Conservation (phyloP, 2,329 filamentous ascomycete genomes). For the Aspergillus carbonarius region DNA sequence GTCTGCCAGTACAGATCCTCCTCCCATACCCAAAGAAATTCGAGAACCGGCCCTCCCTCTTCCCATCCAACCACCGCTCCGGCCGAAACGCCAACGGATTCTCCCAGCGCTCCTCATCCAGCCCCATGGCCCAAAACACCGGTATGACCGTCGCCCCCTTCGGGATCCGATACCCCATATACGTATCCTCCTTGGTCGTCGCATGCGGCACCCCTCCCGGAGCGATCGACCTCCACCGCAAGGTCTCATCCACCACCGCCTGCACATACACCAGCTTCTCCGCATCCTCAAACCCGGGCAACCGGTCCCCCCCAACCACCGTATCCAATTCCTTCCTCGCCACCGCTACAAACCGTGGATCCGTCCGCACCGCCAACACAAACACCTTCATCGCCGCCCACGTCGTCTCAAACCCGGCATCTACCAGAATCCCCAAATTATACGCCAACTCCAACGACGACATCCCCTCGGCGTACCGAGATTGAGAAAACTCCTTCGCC, state of each 20-base stretch:
- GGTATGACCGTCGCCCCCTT: not conserved
- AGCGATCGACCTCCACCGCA: constrained; percentile 35
- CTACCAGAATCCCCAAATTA: constrained; percentile 46
- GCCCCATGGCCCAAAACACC: not conserved
- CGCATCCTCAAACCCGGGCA: constrained; percentile 30
- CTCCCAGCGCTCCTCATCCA: constrained; percentile 38
- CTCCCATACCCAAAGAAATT: constrained; percentile 59
- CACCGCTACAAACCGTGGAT: constrained; percentile 41
- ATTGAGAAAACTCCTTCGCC: constrained; percentile 20
- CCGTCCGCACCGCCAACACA: constrained; percentile 48
- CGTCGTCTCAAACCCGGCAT: constrained; percentile 52
- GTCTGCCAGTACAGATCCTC: constrained; percentile 45
- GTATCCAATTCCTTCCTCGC: constrained; percentile 41
- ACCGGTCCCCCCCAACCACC: constrained; percentile 31
- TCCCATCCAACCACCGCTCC: constrained; percentile 34
- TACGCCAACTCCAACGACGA: constrained; percentile 46
- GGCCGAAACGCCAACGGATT: constrained; percentile 43
- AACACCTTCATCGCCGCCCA: constrained; percentile 47
- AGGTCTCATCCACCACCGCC: constrained; percentile 30
- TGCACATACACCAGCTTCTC: constrained; percentile 27
- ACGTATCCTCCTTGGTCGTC: not conserved
- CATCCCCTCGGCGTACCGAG: constrained; percentile 44
- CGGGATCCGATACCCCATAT: not conserved
- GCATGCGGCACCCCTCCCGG: constrained; percentile 37
- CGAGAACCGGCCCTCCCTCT: constrained; percentile 50